phyloP scores from a whole-genome alignment of 768 basidiomycete species.

The Mycena maculata region DNA sequence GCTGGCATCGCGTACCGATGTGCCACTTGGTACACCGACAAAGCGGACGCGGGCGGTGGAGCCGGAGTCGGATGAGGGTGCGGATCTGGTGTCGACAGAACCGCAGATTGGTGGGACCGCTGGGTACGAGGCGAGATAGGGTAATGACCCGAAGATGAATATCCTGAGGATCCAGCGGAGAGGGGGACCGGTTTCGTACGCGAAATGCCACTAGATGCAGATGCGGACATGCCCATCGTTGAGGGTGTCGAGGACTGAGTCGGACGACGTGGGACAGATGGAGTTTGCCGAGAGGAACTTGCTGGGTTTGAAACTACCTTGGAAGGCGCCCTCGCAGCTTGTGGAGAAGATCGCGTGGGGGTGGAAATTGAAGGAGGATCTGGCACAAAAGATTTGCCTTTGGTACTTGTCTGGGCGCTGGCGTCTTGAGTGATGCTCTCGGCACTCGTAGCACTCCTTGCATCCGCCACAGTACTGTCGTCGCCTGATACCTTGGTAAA shows the following conservation, averaged over 20 bases:
- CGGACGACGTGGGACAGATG: conserved; percentile 37
- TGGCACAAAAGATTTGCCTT: conserved; percentile 44
- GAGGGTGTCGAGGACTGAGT: conserved; percentile 7
- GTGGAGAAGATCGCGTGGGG: conserved; percentile 35
- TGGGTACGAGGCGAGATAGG: conserved; percentile 60
- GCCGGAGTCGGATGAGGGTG: conserved; percentile 75
- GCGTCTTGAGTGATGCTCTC: conserved; percentile 56
- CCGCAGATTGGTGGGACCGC: conserved; percentile 49
- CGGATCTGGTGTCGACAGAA: conserved; percentile 64
- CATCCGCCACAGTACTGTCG: conserved; percentile 51
- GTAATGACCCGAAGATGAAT: conserved; percentile 53
- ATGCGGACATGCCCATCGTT: conserved; percentile 14
- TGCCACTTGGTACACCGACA: conserved; percentile 81
- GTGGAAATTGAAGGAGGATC: conserved; percentile 35
- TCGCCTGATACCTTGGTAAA: conserved; percentile 58
- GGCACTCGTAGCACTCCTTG: conserved; percentile 62
- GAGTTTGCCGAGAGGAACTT: conserved; percentile 37
- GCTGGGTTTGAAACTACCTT: conserved; percentile 40
- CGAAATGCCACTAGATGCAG: conserved; percentile 36
- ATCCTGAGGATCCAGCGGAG: conserved; percentile 49
- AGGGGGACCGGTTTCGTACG: conserved; percentile 57
- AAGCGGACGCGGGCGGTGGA: conserved; percentile 74
- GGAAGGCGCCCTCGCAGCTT: conserved; percentile 37
- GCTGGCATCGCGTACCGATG: conserved; percentile 79
- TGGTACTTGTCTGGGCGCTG: conserved; percentile 45